A percentile compares a stretch with the other conserved stretches of the same genome.
phyloP scores from a whole-genome alignment of 2,329 filamentous ascomycete genomes.

The Ascochyta clinopodiicola region DNA sequence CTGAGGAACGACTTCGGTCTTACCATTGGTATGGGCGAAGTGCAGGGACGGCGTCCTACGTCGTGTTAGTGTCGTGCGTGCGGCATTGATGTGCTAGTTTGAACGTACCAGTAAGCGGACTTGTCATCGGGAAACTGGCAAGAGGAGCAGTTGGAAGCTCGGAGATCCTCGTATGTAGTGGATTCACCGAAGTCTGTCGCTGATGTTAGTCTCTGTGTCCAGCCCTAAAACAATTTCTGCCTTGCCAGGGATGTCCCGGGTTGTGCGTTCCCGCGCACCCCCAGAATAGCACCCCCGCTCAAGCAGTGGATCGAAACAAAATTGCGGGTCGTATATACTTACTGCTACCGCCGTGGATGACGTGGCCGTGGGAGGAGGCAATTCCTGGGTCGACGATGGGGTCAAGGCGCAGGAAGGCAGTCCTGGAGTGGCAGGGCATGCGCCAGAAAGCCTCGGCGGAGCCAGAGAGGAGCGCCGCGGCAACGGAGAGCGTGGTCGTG shows the following conservation, averaged over 20 bases:
- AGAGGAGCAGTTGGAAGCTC: constrained; percentile 72
- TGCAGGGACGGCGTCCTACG: constrained; percentile 68
- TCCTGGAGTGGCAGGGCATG: constrained; percentile 70
- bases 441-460: constrained; percentile 70
- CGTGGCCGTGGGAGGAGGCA: constrained; percentile 41
- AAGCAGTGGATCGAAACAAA: constrained; percentile 14
- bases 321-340: constrained; percentile 49
- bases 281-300: constrained; percentile 9
- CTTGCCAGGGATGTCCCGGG: constrained; percentile 5
- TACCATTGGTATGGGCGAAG: constrained; percentile 69
- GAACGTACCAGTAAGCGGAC: constrained; percentile 50
- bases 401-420: constrained; percentile 65
- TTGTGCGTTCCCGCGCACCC: background rate
- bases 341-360: constrained; percentile 51
- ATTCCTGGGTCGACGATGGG: constrained; percentile 43
- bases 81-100: background rate
- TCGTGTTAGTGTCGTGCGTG: background rate
- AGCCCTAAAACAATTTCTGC: constrained; percentile 21
- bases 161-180: constrained; percentile 67
- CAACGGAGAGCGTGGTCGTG: constrained; percentile 33
- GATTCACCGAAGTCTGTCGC: constrained; percentile 62
- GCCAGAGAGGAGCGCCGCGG: constrained; percentile 43
- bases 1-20: constrained; percentile 69
- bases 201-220: constrained; percentile 28
- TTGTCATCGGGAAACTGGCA: constrained; percentile 58